Evolutionary conservation across 805 yeast genomes (phyloP).

Genomic region (Blastobotrys muscicola): DNA sequence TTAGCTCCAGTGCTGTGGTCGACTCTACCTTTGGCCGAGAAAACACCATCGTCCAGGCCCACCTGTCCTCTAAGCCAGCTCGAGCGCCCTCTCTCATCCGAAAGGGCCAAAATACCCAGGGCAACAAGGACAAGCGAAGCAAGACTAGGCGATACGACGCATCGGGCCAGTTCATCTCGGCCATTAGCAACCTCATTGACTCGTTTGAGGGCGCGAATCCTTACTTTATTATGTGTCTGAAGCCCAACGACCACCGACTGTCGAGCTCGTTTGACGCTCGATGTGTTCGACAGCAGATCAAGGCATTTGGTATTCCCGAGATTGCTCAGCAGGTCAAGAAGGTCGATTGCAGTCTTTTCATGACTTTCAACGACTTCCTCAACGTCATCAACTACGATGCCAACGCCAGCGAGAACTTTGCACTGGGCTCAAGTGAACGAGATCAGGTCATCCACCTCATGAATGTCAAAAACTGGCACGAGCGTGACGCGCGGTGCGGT

Average conservation of each 20-base stretch:
- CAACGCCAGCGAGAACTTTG: constrained; percentile 7
- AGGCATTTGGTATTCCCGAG: constrained; percentile 34
- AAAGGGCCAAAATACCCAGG: constrained; percentile 5
- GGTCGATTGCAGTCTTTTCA: constrained; percentile 30
- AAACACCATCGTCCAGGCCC: constrained; percentile 30
- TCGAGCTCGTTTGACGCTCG: constrained; percentile 33
- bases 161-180: constrained; percentile 27
- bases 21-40: constrained; percentile 26
- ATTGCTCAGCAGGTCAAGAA: constrained; percentile 30
- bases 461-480: constrained; percentile 26
- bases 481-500: constrained; percentile 31
- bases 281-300: constrained; percentile 34
- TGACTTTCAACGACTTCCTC: constrained; percentile 31
- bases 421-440: constrained; percentile 20
- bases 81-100: constrained; percentile 31
- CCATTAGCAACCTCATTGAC: constrained; percentile 29
- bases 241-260: constrained; percentile 33
- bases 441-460: constrained; percentile 25
- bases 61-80: constrained; percentile 31
- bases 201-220: constrained; percentile 32
- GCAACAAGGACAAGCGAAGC: constrained; percentile 6
- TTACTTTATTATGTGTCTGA: constrained; percentile 33
- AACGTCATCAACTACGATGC: constrained; percentile 19
- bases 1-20: constrained; percentile 29
- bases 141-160: constrained; percentile 16